Conservation (phyloP, 2,329 filamentous ascomycete genomes). For the Colletotrichum magnum region DNA sequence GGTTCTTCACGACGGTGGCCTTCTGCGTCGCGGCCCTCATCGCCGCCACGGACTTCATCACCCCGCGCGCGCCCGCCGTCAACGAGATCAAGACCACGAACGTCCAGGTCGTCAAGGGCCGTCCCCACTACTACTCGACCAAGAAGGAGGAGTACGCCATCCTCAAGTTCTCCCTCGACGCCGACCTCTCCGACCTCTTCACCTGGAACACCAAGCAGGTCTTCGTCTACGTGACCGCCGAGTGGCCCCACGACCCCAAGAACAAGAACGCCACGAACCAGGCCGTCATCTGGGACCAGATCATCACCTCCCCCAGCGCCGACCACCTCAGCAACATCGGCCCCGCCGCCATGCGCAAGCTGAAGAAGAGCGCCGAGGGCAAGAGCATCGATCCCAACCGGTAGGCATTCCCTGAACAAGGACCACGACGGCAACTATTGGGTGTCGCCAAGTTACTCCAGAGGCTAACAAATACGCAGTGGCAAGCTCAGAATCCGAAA, state of each 20-base stretch:
- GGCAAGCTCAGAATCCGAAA: constrained; percentile 84
- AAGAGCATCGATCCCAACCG: constrained; percentile 73
- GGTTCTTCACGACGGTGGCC: constrained; percentile 96
- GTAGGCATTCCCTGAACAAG: constrained; percentile 51
- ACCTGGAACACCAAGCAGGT: constrained; percentile 99
- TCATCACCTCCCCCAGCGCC: constrained; percentile 83
- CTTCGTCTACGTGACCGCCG: constrained; percentile 95
- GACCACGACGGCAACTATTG: not conserved
- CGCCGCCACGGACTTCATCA: constrained; percentile 82
- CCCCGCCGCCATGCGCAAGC: constrained; percentile 73
- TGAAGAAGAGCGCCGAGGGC: constrained; percentile 70
- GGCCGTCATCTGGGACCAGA: constrained; percentile 95
- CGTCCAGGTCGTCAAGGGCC: constrained; percentile 89
- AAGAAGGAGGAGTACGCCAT: constrained; percentile 97
- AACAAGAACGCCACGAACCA: constrained; percentile 68
- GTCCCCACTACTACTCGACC: constrained; percentile 94
- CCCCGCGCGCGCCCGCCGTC: constrained; percentile 77
- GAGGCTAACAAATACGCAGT: constrained; percentile 52
- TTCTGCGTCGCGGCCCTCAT: constrained; percentile 86
- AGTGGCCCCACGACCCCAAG: constrained; percentile 65
- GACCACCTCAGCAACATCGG: constrained; percentile 74
- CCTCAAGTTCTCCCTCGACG: constrained; percentile 92
- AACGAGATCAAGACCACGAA: constrained; percentile 76
- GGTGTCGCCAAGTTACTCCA: constrained; percentile 34
- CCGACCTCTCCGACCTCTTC: constrained; percentile 92